A percentile compares a stretch with the other conserved stretches of the same genome.
Conservation (phyloP, 1,284 basidiomycete genomes). For the Ceratobasidium sp. region DNA sequence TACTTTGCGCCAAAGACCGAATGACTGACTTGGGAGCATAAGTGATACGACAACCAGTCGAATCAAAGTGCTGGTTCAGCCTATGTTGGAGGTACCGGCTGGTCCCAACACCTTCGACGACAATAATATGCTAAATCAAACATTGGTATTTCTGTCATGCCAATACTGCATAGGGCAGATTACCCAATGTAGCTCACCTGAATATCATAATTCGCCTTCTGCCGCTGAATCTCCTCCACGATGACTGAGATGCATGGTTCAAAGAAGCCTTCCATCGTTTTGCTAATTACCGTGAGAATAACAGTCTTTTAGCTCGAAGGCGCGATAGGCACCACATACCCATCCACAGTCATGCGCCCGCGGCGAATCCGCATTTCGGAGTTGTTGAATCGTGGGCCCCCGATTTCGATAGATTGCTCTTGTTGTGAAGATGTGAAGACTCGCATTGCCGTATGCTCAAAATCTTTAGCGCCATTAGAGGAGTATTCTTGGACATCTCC, state of each 20-base stretch:
- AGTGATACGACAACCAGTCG: neutral
- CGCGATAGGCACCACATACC: neutral
- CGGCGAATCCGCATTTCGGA: neutral
- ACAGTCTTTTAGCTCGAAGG: neutral
- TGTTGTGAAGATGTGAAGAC: neutral
- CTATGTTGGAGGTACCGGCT: constrained; percentile 24
- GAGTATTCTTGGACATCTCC: constrained; percentile 4
- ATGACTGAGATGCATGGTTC: neutral
- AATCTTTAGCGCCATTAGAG: neutral
- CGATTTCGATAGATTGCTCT: neutral
- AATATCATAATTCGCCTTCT: neutral
- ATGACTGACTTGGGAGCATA: constrained; percentile 8
- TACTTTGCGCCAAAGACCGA: neutral
- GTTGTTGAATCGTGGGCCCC: neutral
- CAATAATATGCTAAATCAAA: constrained; percentile 33
- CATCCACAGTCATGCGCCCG: neutral
- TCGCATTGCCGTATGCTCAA: neutral
- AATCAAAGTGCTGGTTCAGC: neutral
- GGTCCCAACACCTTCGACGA: constrained; percentile 42
- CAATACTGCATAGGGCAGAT: neutral
- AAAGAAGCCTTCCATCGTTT: constrained; percentile 21
- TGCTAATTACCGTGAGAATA: neutral
- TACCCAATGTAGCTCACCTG: no score
- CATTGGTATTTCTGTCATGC: neutral
- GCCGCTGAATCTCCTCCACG: neutral